Evolutionary conservation across 768 basidiomycete genomes (phyloP), one percentile per base, ranked within the genome.

Genomic region (Tulasnella sp.): DNA sequence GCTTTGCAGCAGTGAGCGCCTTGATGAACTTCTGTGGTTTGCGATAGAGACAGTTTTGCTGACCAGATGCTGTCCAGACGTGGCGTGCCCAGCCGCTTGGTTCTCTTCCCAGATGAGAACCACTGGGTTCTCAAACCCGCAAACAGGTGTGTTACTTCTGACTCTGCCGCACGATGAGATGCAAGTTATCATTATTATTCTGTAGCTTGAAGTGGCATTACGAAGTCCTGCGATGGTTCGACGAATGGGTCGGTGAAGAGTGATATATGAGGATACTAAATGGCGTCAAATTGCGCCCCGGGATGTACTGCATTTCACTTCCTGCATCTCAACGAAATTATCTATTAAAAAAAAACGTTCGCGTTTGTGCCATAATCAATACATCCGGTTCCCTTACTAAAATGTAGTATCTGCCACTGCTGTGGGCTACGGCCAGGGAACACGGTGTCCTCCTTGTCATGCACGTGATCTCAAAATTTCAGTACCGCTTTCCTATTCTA

Each of bases 141-240:
- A 54, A 89, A 89, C 65, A 86, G 82, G 82, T 81, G 25, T 8
- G 11, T 25, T 30, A 34, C 42, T n/a, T 17, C 12, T 34, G n/a
- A 58, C 30, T 41, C 12, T 50, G 22, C 11, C 49, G 19, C 25
- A 49, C 31, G 52, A 34, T 31, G 1, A 1, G 10, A 2, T 34
- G 31, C 9, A 31, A 21, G 34, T 7, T 5, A 5, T 48, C 45
- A 7, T 5, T 27, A 5, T 48, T 48, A 48, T 22, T 43, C 30
- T 55, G 31, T 65, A 87, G 88, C 67, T 72, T 94, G 69, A 91
- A 92, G 69, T 98, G 94, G 94, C 90, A 97, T 71, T 76, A 86
- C 63, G 94, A 99, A 69, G 85, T 98, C 11, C 85, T 99, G 73
- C 77, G 80, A 61, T 98, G 91, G 91, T 84, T 96, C 62, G 80